Evolutionary conservation across 306 rosid genomes (phyloP).

Genomic region (Canavalia gladiata): DNA sequence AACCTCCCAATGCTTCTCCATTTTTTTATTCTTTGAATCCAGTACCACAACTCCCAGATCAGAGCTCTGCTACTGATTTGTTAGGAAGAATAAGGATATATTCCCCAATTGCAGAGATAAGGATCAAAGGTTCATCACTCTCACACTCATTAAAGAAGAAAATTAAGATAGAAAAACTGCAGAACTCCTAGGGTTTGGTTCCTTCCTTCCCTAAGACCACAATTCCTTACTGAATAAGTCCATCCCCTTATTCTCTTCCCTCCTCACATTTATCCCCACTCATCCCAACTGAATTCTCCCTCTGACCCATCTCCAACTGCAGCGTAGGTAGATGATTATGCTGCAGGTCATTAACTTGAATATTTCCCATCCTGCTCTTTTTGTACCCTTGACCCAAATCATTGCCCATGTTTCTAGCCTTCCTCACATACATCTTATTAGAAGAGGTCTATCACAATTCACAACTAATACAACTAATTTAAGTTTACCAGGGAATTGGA

Average conservation of each 20-base stretch:
- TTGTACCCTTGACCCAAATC: neutral
- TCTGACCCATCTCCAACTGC: neutral
- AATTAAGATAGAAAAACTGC: neutral
- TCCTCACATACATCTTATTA: neutral
- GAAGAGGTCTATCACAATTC: neutral
- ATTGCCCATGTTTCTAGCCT: neutral
- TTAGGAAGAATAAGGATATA: neutral
- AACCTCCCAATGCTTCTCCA: neutral
- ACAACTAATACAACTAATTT: neutral
- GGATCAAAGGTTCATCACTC: neutral
- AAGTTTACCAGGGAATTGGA: neutral
- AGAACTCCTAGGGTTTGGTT: neutral
- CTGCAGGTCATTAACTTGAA: neutral
- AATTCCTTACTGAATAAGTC: neutral
- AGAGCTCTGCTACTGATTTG: neutral
- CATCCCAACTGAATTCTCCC: neutral
- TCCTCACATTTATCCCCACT: constrained; percentile 2
- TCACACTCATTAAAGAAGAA: neutral
- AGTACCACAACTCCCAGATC: neutral
- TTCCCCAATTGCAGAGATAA: neutral
- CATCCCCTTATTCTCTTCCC: neutral
- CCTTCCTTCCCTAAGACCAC: neutral
- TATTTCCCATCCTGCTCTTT: neutral
- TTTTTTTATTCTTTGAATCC: neutral
- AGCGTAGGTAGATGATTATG: neutral